Evolutionary conservation across 345 rosid genomes (phyloP), one percentile per base, ranked within the genome.

Genomic region (Kernera saxatilis): DNA sequence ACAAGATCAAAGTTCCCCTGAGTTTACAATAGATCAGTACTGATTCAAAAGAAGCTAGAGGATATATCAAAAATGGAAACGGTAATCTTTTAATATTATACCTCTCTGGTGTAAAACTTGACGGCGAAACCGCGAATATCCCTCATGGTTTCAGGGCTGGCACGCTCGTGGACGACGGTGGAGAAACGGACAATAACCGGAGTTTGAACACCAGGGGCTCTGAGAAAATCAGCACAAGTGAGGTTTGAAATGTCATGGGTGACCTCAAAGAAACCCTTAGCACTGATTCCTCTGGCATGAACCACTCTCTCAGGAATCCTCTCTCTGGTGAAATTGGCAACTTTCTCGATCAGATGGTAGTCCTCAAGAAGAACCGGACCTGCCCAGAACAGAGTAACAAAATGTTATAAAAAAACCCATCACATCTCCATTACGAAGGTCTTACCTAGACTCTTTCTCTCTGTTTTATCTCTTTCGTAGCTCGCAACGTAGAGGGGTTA

Each of bases 1-100:
- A 95, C 98, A 27, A 95, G 90, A 80, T 95, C 99, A 77, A 95
- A 95, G 76, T 95, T 95, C 13, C 99, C 99, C 99, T 95, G 82
- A 35, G 81, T 89, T 68, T 82, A 39, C 6, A 1, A 53, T 50
- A 26, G 13, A 61, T 69, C 23, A 69, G 70, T 27, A 25, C 15
- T 62, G 26, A 43, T 33, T 33, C 60, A 36, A 69, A 44, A 23
- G 39, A 59, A 43, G 33, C 54, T 8, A 44, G 3, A 26, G 4
- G 44, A 49, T 29, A 5, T 2, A 49, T 9, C 0, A 74, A 50
- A 50, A 35, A n/a, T 3, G 22, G 6, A 27, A 27, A 21, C 2
- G 5, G 13, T 1, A 39, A 67, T 40, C 0, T 57, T 18, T 11
- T 6, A 32, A 15, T 30, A 39, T n/a, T 2, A 21, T 69, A 89